Evolutionary conservation across 2,329 filamentous ascomycete genomes (phyloP), one percentile per base, ranked within the genome.

Genomic region (Chrysosporium keratinophilum): DNA sequence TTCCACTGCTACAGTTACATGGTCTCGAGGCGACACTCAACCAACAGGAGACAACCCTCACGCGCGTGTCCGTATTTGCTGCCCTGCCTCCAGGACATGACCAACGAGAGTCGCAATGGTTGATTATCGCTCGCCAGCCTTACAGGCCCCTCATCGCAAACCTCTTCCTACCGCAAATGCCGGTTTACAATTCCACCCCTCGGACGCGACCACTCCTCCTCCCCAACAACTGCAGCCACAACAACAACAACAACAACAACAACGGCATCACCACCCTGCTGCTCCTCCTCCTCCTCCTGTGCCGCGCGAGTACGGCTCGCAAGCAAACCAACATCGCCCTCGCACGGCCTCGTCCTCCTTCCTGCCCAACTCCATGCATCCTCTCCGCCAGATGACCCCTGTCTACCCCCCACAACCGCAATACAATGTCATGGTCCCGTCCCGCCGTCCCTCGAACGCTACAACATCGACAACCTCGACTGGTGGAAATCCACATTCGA

Each of bases 381-480:
- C 52, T 12, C 45, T 55, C 14, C 45, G 51, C 11, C 53, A 55
- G 43, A 52, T 46, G 37, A 44, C 52, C 20, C 41, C 50, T 31
- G 52, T 43, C 12, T 56, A 56, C n/a, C 54, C 54, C 6, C 50
- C 52, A 6, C 55, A 53, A 17, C 46, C 14, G 28, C 51, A 47
- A 45, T 48, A 52, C 52, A 46, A 50, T 45, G 54, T 51, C 19
- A 39, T 41, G 17, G 31, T 51, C 19, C 58, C 58, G 3, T 60
- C 66, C 14, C 64, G 69, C 51, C 66, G 66, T 50, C 55, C 69
- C 48, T 72, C 70, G 10, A 72, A 62, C 60, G 70, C 68, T 14
- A 72, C 69, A 40, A 67, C 65, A 12, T 72, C 69, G 17, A 71
- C 69, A 19, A 68, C 62, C 52, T 72, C 70, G 2, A 71, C 65